A percentile compares a stretch with the other conserved stretches of the same genome.
Evolutionary conservation across 495 filamentous ascomycete genomes (phyloP).

Genomic region (Choiromyces venosus): DNA sequence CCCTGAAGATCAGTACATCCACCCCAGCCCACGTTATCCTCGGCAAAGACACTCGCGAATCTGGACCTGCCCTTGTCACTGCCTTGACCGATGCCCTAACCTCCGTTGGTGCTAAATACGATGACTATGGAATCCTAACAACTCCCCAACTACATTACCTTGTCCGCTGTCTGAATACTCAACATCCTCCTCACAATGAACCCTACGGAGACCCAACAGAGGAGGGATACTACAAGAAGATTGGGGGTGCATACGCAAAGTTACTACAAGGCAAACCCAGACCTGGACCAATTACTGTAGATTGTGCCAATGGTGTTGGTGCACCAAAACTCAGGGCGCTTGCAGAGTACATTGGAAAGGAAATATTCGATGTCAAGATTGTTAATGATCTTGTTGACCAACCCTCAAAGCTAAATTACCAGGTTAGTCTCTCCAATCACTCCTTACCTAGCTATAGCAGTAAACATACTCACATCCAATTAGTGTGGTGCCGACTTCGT

Average conservation of each 20-base stretch:
- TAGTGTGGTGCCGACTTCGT: constrained; percentile 96
- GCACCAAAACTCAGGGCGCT: constrained; percentile 85
- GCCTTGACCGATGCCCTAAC: constrained; percentile 72
- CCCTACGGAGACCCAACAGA: constrained; percentile 80
- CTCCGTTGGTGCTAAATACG: constrained; percentile 63
- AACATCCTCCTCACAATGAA: constrained; percentile 62
- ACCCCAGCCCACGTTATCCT: constrained; percentile 74
- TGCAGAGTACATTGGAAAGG: constrained; percentile 70
- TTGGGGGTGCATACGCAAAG: constrained; percentile 68
- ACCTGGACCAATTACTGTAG: constrained; percentile 68
- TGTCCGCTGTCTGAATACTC: constrained; percentile 87
- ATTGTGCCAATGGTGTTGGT: constrained; percentile 95
- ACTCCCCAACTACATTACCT: constrained; percentile 96
- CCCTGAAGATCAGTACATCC: constrained; percentile 67
- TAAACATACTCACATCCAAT: constrained; percentile 18
- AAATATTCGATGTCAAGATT: constrained; percentile 72
- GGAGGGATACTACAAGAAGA: constrained; percentile 89
- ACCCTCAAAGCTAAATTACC: constrained; percentile 79
- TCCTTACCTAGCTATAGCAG: neutral
- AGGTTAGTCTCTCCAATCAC: constrained; percentile 51
- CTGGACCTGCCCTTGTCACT: constrained; percentile 71
- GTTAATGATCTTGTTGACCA: constrained; percentile 87
- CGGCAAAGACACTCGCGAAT: constrained; percentile 88
- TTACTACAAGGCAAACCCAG: constrained; percentile 70
- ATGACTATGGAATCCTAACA: constrained; percentile 80